A percentile compares a stretch with the other conserved stretches of the same genome.
Conservation (phyloP, 192 early-diverging fungal genomes). For the Radiomyces spectabilis region DNA sequence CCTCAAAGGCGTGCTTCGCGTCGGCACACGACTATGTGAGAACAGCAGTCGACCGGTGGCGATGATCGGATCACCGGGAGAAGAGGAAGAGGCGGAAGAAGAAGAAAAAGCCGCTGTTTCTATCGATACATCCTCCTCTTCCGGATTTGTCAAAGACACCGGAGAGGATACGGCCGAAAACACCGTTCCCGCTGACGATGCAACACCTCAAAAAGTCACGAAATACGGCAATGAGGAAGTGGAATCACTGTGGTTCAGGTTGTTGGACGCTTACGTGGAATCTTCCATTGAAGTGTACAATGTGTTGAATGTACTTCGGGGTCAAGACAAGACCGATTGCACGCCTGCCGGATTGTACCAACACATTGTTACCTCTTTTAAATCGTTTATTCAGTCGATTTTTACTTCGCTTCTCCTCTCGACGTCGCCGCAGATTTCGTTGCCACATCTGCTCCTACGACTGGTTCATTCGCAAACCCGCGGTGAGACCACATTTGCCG, state of each 20-base stretch:
- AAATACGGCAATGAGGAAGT: constrained; percentile 34
- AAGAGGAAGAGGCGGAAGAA: too few species aligned
- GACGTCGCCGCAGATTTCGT: constrained; percentile 50
- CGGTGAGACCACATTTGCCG: constrained; percentile 41
- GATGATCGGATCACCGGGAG: too few species aligned
- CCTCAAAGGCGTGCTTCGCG: constrained; percentile 46
- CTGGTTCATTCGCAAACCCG: constrained; percentile 45
- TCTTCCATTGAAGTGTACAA: constrained; percentile 38
- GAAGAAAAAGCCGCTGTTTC: not conserved
- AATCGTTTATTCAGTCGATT: constrained; percentile 52
- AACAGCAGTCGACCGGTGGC: constrained; percentile 23
- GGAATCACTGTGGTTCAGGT: constrained; percentile 47
- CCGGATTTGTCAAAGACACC: not conserved
- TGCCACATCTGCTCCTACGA: constrained; percentile 44
- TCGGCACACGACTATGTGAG: constrained; percentile 52
- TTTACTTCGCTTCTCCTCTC: constrained; percentile 46
- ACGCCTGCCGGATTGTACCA: constrained; percentile 17
- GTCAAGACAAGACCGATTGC: not conserved
- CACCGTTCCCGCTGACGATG: not conserved
- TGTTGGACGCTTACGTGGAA: constrained; percentile 50
- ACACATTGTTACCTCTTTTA: constrained; percentile 42
- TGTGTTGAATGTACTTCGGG: not conserved
- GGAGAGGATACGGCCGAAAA: not conserved
- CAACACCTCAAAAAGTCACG: not conserved
- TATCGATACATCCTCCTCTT: not conserved